Conservation (phyloP, 306 rosid genomes). For the Hippophae tibetana region DNA sequence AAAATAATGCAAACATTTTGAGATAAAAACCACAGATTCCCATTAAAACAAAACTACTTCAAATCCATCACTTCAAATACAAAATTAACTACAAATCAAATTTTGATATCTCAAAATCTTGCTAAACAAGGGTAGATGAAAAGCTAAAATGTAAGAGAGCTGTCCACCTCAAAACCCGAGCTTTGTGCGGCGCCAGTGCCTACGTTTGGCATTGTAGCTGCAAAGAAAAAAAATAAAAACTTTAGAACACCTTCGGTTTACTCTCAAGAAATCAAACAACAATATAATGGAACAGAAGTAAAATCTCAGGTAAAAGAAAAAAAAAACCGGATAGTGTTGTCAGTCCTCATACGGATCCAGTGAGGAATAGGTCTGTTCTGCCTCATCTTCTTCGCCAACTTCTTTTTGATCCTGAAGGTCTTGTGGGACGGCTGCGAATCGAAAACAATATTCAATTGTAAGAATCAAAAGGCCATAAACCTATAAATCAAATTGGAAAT, state of each 20-base stretch:
- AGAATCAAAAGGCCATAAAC: neutral
- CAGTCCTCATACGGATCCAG: constrained; percentile 83
- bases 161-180: constrained; percentile 59
- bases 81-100: constrained; percentile 3
- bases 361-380: constrained; percentile 83
- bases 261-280: neutral
- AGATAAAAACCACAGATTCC: constrained; percentile 7
- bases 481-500: neutral
- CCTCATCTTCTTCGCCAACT: constrained; percentile 92
- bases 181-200: constrained; percentile 96
- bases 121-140: neutral
- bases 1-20: too few species aligned
- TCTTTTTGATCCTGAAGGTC: constrained; percentile 83
- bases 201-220: constrained; percentile 79
- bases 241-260: neutral
- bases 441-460: neutral
- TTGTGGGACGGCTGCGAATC: constrained; percentile 69
- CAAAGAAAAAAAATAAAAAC: neutral
- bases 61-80: constrained; percentile 6
- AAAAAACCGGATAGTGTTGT: constrained; percentile 63
- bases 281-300: neutral
- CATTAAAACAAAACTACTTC: constrained; percentile 1
- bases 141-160: neutral
- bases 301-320: too few species aligned
- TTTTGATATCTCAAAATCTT: constrained; percentile 11